These are phyloP conservation scores for Chondrus crispus DNA, from an alignment of 23 red algal genomes.

Conservation along the genomic window DNA sequence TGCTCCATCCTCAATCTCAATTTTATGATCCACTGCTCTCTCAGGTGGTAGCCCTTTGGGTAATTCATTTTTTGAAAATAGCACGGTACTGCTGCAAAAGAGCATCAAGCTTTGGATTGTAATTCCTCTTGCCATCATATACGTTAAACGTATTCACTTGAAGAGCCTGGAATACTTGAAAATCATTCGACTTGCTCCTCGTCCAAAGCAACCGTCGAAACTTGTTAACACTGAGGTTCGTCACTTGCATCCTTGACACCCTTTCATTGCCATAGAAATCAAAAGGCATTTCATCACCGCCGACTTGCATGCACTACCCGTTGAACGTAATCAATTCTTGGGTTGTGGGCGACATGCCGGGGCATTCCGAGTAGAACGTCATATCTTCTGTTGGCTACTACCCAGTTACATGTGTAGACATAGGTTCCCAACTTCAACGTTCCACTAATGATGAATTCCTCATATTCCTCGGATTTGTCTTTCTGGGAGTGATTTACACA, in stretches of 20 bases:
- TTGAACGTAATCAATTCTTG: background rate
- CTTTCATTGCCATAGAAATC: too few relatives aligned
- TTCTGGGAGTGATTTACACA: background rate
- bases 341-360: background rate
- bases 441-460: background rate
- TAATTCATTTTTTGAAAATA: background rate
- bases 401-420: constrained; percentile 8
- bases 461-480: background rate
- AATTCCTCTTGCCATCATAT: too few relatives aligned
- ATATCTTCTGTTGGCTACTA: constrained; percentile 14
- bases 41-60: background rate
- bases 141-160: too few relatives aligned
- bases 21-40: background rate
- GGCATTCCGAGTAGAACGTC: constrained; percentile 19
- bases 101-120: too few relatives aligned
- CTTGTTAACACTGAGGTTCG: too few relatives aligned
- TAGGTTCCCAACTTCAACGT: background rate
- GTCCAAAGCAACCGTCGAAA: too few relatives aligned
- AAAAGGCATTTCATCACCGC: too few relatives aligned
- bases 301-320: too few relatives aligned
- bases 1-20: background rate
- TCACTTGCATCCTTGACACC: too few relatives aligned
- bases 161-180: too few relatives aligned
- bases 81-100: too few relatives aligned
- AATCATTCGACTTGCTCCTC: too few relatives aligned